Evolutionary conservation across 1,284 basidiomycete genomes (phyloP), one percentile per base, ranked within the genome.

Genomic region (Moniliophthora roreri): DNA sequence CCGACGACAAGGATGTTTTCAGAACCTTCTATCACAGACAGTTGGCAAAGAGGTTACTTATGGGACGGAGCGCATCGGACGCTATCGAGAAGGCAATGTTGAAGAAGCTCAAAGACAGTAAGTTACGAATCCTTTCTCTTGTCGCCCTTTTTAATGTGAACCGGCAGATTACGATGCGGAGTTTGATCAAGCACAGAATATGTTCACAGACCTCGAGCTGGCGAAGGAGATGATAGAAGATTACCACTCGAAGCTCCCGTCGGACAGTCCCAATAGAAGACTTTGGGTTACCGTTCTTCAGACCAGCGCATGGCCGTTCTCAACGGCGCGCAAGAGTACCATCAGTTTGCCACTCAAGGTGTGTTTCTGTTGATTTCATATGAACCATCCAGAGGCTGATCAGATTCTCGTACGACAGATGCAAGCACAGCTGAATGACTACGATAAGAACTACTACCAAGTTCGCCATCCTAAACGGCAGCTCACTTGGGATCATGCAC

Each of bases 1-100:
- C 93, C 2, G 84, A 90, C 52, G 93, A 95, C 67, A 93, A 92
- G 68, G 93, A 96, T 63, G 91, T 95, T 16, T 98, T 98, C 71
- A 87, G 95, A 62, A 91, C 91, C 28, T 98, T 97, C 72, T 99
- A 98, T 71, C 90, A 92, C 65, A 85, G 91, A 8, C 85, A 88
- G 45, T 75, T 99, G 50, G 92, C 95, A 16, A 97, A 93, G 74
- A 82, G 96, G 36, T 68, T 99, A 52, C 73, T 99, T 36, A 76
- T 98, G 16, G 86, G 87, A 62, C 88, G 88, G 65, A 93, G 89
- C 50, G 95, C 96, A 0, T 92, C 88, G 6, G 87, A 94, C 61
- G 95, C 98, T 66, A 89, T 95, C 62, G 96, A 99, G 75, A 85
- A 87, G 62, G 82, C 79, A 37, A 90, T 98, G 79, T 77, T 99